These are phyloP conservation scores for Cladorrhinum samala DNA, from an alignment of 495 filamentous ascomycete species.

Conservation along the genomic window DNA sequence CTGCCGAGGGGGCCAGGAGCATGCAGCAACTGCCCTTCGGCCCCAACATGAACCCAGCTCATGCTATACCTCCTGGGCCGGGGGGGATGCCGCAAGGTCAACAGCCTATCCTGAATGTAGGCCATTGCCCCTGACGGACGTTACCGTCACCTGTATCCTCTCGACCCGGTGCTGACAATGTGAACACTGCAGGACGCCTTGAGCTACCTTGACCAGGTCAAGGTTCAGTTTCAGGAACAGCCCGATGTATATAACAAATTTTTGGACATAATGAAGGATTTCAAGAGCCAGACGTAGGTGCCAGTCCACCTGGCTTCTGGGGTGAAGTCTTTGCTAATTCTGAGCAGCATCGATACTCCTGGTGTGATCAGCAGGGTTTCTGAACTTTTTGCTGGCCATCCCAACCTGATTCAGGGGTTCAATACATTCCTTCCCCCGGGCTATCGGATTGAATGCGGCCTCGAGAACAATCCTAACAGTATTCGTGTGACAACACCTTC, in stretches of 20 bases:
- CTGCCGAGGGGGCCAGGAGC: constrained; percentile 29
- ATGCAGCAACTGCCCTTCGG: constrained; percentile 45
- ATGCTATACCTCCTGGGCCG: constrained; percentile 28
- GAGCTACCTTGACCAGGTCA: constrained; percentile 97
- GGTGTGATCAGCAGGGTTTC: constrained; percentile 97
- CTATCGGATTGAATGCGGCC: constrained; percentile 94
- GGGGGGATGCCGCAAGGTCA: constrained; percentile 70
- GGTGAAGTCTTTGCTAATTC: background rate
- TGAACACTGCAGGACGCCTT: constrained; percentile 71
- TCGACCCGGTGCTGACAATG: background rate
- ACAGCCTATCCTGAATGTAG: constrained; percentile 87
- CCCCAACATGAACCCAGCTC: constrained; percentile 22
- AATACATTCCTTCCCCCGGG: constrained; percentile 98
- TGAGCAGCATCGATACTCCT: constrained; percentile 82
- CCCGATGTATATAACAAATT: constrained; percentile 98
- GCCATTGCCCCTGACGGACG: background rate
- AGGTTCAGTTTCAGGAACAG: constrained; percentile 94
- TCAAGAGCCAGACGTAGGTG: constrained; percentile 92
- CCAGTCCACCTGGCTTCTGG: background rate
- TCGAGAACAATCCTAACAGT: constrained; percentile 83
- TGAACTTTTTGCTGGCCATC: constrained; percentile 93
- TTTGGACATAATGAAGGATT: constrained; percentile 99
- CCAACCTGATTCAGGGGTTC: constrained; percentile 94
- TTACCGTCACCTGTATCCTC: too few species aligned
- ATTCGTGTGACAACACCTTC: constrained; percentile 97